phyloP scores from a whole-genome alignment of 345 rosid genomes.

The Clarkia xantiana region DNA sequence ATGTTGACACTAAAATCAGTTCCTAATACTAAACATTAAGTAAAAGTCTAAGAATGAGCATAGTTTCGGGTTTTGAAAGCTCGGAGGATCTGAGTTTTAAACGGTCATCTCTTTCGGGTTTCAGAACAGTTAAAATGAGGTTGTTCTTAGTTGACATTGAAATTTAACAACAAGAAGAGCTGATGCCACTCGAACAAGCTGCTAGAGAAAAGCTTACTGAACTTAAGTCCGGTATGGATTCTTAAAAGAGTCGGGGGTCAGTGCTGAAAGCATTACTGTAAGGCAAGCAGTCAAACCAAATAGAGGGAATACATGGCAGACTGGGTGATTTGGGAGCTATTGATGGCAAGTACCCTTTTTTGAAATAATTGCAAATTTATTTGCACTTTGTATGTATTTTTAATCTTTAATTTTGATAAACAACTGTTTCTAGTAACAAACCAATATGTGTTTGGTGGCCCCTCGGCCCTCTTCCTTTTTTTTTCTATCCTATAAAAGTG shows the following conservation, averaged over 20 bases:
- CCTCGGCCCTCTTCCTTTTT: too few species aligned
- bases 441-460: too few species aligned
- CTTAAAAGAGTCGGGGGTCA: conserved; percentile 87
- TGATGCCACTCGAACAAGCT: conserved; percentile 78
- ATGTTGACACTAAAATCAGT: too few species aligned
- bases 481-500: neutral
- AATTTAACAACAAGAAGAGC: conserved; percentile 63
- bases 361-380: neutral
- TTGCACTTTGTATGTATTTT: neutral
- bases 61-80: too few species aligned
- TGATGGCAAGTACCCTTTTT: conserved; percentile 43
- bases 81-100: too few species aligned
- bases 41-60: too few species aligned
- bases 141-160: too few species aligned
- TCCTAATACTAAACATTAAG: too few species aligned
- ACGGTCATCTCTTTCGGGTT: too few species aligned
- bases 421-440: too few species aligned
- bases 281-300: conserved; percentile 65
- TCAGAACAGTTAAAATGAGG: too few species aligned
- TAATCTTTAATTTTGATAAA: neutral
- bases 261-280: conserved; percentile 75
- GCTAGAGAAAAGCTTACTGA: conserved; percentile 87
- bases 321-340: conserved; percentile 99
- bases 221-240: conserved; percentile 59
- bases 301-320: conserved; percentile 86